Evolutionary conservation across 225 moss, liverwort and hornwort genomes (phyloP), one percentile per base, ranked within the genome.

Genomic region (Bryum argenteum): DNA sequence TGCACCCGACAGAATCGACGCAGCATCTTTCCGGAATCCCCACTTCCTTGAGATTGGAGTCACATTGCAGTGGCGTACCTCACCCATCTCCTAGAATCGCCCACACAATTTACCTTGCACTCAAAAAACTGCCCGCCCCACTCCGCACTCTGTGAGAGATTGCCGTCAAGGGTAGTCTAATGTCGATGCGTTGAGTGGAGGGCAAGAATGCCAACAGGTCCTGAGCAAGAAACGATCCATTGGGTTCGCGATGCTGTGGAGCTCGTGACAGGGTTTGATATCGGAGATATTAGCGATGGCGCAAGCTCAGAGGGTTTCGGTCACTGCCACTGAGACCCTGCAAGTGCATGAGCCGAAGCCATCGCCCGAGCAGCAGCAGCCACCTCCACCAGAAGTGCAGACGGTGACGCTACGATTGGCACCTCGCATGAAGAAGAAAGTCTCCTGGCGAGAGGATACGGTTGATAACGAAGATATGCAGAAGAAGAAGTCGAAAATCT

Each of bases 401-500:
- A 87, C 81, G 42, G 63, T 84, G 55, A 87, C 76, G 66, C 76
- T 87, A 61, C 83, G 87, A 67, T 67, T 87, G 73, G 83, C 76
- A 2, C 78, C 87, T 50, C 81, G 78, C 23, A 43, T 3, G 63
- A 83, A 81, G 81, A 87, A 87, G 74, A 87, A 83, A 76, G 87
- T 87, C 2, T 80, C 83, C 1, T 87, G 87, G 87, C 54, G 80
- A 65, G 76, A 83, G 68, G 87, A 81, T 19, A 87, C 87, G 18
- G 76, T 87, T 4, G 87, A 87, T 38, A 87, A 89, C 58, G 85
- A 86, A 28, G 79, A 90, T 57, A 87, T 95, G 94, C 81, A 90
- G 74, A 95, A 89, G 87, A 95, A 92, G 64, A 92, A 92, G 47
- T 95, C 92, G 37, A 95, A 95, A 78, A 87, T 90, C 59, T 95